A percentile compares a stretch with the other conserved stretches of the same genome.
phyloP scores from a whole-genome alignment of 192 early-diverging fungal genomes.

The Thamnidium elegans region DNA sequence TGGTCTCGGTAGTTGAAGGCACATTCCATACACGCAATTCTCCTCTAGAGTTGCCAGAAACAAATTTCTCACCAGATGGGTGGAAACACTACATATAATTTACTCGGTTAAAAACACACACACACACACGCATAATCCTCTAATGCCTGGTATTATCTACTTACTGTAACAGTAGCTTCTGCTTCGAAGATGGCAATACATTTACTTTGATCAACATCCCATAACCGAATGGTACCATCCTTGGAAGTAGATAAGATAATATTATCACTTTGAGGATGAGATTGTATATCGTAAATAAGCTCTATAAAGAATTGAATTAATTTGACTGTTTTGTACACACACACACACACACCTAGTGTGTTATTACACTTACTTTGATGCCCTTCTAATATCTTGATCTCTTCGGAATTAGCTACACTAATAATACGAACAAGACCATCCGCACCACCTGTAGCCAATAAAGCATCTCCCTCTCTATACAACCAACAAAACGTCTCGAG shows the following conservation, averaged over 20 bases:
- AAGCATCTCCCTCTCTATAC: conserved; percentile 60
- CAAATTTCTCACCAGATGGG: conserved; percentile 57
- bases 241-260: conserved; percentile 67
- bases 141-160: neutral
- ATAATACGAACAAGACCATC: conserved; percentile 65
- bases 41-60: conserved; percentile 50
- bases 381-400: conserved; percentile 56
- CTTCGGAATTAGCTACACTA: conserved; percentile 70
- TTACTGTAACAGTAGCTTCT: conserved; percentile 57
- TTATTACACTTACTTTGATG: conserved; percentile 50
- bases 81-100: conserved; percentile 47
- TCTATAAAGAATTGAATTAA: conserved; percentile 30
- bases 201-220: conserved; percentile 62
- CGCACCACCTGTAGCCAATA: conserved; percentile 66
- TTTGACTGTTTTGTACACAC: neutral
- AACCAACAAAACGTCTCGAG: conserved; percentile 76
- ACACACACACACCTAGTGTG: neutral
- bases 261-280: conserved; percentile 63
- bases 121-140: neutral
- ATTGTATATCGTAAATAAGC: conserved; percentile 64
- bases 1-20: conserved; percentile 32
- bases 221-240: conserved; percentile 76
- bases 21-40: conserved; percentile 54
- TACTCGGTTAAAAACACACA: neutral
- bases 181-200: conserved; percentile 63